Evolutionary conservation across 495 filamentous ascomycete species (phyloP).

Genomic region (Hamigera avellanea): DNA sequence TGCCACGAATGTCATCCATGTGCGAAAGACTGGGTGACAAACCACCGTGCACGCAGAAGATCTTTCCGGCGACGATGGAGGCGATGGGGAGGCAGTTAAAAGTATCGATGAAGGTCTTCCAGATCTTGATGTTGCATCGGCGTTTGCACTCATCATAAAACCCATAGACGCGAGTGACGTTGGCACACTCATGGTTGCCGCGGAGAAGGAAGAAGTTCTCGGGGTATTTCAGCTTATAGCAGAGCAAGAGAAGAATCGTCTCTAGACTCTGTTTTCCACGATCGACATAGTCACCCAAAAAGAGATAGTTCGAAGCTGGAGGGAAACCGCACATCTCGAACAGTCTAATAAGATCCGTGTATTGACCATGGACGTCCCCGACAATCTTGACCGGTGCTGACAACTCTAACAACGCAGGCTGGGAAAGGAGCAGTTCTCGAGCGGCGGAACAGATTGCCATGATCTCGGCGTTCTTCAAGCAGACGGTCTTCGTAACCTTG

Average conservation of each 20-base stretch:
- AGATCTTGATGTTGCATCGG: slow-evolving; percentile 94
- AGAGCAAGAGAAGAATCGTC: slow-evolving; percentile 88
- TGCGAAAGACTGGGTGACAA: slow-evolving; percentile 85
- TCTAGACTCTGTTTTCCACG: slow-evolving; percentile 95
- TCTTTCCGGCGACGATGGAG: slow-evolving; percentile 93
- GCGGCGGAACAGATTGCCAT: slow-evolving; percentile 79
- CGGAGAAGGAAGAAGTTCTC: slow-evolving; percentile 98
- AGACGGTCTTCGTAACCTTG: slow-evolving; percentile 95
- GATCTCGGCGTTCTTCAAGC: slow-evolving; percentile 95
- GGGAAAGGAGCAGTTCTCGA: slow-evolving; percentile 78
- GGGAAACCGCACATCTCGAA: slow-evolving; percentile 99
- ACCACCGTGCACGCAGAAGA: slow-evolving; percentile 97
- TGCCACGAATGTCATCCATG: slow-evolving; percentile 97
- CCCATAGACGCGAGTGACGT: slow-evolving; percentile 95
- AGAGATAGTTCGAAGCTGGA: slow-evolving; percentile 85
- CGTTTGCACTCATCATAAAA: slow-evolving; percentile 99
- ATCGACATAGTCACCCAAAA: slow-evolving; percentile 96
- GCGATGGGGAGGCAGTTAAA: slow-evolving; percentile 97
- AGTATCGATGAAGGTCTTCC: slow-evolving; percentile 97
- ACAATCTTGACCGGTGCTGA: slow-evolving; percentile 98
- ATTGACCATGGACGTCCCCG: slow-evolving; percentile 96
- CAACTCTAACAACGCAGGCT: slow-evolving; percentile 86
- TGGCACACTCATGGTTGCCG: slow-evolving; percentile 97
- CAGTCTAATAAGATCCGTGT: slow-evolving; percentile 91
- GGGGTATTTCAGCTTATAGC: slow-evolving; percentile 97